Evolutionary conservation across 192 early-diverging fungal genomes (phyloP), one percentile per base, ranked within the genome.

Genomic region (Fimicolochytrium jonesii): DNA sequence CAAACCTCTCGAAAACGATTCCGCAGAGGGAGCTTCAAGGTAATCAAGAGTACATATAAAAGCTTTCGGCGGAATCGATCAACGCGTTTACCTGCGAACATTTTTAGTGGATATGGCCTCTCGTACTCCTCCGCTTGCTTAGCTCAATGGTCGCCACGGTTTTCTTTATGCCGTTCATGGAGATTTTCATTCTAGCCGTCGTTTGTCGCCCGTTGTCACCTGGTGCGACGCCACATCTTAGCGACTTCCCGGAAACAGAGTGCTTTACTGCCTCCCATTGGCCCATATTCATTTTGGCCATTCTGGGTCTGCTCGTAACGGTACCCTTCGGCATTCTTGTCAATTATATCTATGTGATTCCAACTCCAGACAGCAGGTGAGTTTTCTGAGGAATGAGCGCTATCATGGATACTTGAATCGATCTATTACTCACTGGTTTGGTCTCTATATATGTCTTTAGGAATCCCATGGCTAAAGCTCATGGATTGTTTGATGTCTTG

Each of bases 121-220:
- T 55, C 31, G 22, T 55, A 5, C 15, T 55, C 3, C 33, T 55
- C 22, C 53, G 53, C 3, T 36, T n/a, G 4, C 53, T 55, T 18
- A 37, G 31, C 33, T 15, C 53, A n/a, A 11, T 55, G 18, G 22
- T 55, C 20, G 36, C 53, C n/a, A 55, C 53, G 4, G 53, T 55
- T 18, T 55, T 55, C 53, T 55, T 55, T 34, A 55, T 55, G 53
- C 33, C 31, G 2, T 55, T 55, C 28, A n/a, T 55, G 7, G 53
- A 39, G 18, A 55, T 55, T n/a, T 55, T 55, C 32, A 26, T 39
- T 2, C 3, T 33, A 18, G 13, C 28, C 15, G 26, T 55, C 13
- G 53, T 55, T 3, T 55, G 53, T 18, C 15, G 18, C n/a, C 18
- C 36, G 6, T 34, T 48, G 23, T 11, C 11, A 7, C n/a, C n/a